These are phyloP conservation scores for Barnettozyma botsteinii DNA, from an alignment of 805 yeast species.

Conservation along the genomic window DNA sequence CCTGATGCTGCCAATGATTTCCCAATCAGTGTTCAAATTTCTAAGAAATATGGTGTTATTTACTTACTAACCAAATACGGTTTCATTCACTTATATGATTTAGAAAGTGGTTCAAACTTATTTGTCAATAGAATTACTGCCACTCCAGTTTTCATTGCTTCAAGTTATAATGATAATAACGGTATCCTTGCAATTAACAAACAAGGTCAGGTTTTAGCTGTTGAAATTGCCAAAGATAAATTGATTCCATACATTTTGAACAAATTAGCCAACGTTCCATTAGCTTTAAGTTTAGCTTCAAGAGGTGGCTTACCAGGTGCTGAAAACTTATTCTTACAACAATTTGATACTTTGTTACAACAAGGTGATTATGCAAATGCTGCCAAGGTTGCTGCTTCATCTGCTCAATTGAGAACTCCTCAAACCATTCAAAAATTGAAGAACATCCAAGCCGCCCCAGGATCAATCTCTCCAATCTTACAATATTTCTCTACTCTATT, in stretches of 20 bases:
- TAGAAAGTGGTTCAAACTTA: slow-evolving; percentile 86
- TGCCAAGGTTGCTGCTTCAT: slow-evolving; percentile 94
- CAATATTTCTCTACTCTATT: slow-evolving; percentile 87
- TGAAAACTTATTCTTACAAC: slow-evolving; percentile 83
- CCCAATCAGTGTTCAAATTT: slow-evolving; percentile 88
- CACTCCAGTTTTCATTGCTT: slow-evolving; percentile 89
- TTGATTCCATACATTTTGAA: slow-evolving; percentile 85
- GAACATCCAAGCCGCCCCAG: slow-evolving; percentile 85
- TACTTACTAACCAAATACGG: slow-evolving; percentile 94
- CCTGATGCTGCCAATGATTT: slow-evolving; percentile 94
- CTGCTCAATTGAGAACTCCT: slow-evolving; percentile 87
- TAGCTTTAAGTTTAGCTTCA: slow-evolving; percentile 84
- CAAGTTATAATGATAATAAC: slow-evolving; percentile 59
- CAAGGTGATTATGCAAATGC: slow-evolving; percentile 88
- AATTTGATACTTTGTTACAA: slow-evolving; percentile 77
- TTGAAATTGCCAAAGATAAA: slow-evolving; percentile 78
- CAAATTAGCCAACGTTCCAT: slow-evolving; percentile 76
- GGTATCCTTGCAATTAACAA: slow-evolving; percentile 94
- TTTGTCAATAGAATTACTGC: slow-evolving; percentile 96
- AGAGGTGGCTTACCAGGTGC: slow-evolving; percentile 98
- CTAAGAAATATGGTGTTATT: slow-evolving; percentile 78
- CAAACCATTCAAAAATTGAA: slow-evolving; percentile 92
- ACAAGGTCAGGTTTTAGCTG: slow-evolving; percentile 90
- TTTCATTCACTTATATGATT: slow-evolving; percentile 90
- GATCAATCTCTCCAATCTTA: slow-evolving; percentile 89